A percentile compares a stretch with the other conserved stretches of the same genome.
Evolutionary conservation across 2,329 filamentous ascomycete genomes (phyloP).

Genomic region (Fusarium nematophilum): DNA sequence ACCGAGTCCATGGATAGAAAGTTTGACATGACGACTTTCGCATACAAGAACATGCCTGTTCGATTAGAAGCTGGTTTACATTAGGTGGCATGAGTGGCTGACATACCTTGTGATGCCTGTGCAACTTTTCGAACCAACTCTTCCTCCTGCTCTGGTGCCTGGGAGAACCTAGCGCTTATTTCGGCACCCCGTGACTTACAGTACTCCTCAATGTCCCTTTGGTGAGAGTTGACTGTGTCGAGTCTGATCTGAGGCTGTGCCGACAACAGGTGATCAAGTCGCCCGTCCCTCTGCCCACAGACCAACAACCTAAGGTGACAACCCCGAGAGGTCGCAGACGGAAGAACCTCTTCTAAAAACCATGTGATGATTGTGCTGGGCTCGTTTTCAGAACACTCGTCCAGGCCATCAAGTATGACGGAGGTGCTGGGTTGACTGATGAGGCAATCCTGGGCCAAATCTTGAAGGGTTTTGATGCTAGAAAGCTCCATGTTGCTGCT

Average conservation of each 20-base stretch:
- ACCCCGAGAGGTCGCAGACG: fast-evolving
- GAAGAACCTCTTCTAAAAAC: fast-evolving
- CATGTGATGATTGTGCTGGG: fast-evolving
- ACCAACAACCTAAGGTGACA: fast-evolving
- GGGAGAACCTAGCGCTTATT: fast-evolving
- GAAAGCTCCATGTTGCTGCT: fast-evolving
- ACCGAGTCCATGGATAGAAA: fast-evolving
- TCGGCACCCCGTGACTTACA: fast-evolving
- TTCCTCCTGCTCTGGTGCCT: fast-evolving
- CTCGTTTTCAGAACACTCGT: fast-evolving
- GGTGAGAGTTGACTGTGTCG: fast-evolving
- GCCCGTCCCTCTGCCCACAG: background rate
- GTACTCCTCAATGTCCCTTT: fast-evolving
- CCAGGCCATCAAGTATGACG: background rate
- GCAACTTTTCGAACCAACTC: fast-evolving
- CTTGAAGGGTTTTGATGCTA: fast-evolving
- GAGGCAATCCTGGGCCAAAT: fast-evolving
- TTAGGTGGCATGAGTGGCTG: too few species aligned
- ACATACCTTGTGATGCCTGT: fast-evolving
- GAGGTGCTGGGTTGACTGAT: fast-evolving
- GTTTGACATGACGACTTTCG: fast-evolving
- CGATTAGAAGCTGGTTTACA: background rate
- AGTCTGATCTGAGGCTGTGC: fast-evolving
- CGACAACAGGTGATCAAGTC: fast-evolving
- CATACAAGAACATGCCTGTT: conserved; percentile 9